Evolutionary conservation across 148 eudicot species (phyloP).

Genomic region (Fallopia convolvulus): DNA sequence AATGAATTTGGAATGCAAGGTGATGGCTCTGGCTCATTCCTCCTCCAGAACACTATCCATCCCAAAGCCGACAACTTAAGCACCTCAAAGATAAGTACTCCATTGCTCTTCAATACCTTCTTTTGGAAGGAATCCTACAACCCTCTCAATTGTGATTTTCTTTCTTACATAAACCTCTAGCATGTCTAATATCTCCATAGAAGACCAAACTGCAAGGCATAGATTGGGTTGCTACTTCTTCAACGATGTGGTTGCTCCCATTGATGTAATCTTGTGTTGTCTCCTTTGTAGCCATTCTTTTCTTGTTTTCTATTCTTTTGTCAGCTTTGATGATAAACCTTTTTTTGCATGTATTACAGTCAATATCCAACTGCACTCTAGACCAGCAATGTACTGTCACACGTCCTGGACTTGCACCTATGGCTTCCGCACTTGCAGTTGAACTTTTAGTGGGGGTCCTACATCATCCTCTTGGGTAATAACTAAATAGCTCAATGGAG

Average conservation of each 20-base stretch:
- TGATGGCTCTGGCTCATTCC: slow-evolving; percentile 49
- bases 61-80: slow-evolving; percentile 11
- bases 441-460: slow-evolving; percentile 83
- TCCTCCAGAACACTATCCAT: slow-evolving; percentile 26
- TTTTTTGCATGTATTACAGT: slow-evolving; percentile 37
- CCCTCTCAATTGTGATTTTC: background rate
- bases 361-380: slow-evolving; percentile 81
- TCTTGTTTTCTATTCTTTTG: background rate
- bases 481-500: background rate
- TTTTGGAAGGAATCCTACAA: slow-evolving; percentile 41
- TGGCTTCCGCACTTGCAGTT: slow-evolving; percentile 94
- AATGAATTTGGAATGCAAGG: slow-evolving; percentile 24
- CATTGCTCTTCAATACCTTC: slow-evolving; percentile 67
- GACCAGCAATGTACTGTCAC: slow-evolving; percentile 99
- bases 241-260: slow-evolving; percentile 93
- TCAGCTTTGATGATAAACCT: background rate
- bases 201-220: slow-evolving; percentile 24
- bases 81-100: slow-evolving; percentile 45
- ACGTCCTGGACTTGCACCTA: slow-evolving; percentile 98
- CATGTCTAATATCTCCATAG: slow-evolving; percentile 36
- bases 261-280: slow-evolving; percentile 46
- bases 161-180: slow-evolving; percentile 19
- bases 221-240: slow-evolving; percentile 96
- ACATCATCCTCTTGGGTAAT: slow-evolving; percentile 84
- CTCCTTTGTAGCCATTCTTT: background rate